Conservation (phyloP, 83 land plant genomes). For the Picea mariana region DNA sequence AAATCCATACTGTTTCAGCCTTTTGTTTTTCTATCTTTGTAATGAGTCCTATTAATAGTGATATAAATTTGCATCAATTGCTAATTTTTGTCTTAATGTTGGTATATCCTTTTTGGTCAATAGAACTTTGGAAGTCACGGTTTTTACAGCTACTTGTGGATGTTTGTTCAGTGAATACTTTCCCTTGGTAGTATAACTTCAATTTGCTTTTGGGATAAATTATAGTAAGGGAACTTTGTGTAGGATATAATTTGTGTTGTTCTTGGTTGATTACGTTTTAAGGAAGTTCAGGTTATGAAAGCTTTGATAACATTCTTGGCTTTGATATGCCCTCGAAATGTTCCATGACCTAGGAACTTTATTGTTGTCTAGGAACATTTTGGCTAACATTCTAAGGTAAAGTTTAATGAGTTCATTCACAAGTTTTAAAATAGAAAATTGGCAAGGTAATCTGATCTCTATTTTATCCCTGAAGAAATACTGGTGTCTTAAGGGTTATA, state of each 20-base stretch:
- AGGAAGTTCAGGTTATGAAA: background rate
- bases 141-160: background rate
- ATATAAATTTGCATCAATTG: slow-evolving; percentile 1
- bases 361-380: too few relatives aligned
- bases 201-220: background rate
- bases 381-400: too few relatives aligned
- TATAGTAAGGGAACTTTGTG: background rate
- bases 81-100: background rate
- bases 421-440: background rate
- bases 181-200: background rate
- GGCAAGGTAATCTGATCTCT: background rate
- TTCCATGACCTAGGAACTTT: background rate
- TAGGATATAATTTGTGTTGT: too few relatives aligned
- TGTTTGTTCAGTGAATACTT: background rate
- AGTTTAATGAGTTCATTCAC: background rate
- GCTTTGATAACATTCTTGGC: background rate
- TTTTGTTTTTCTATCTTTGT: background rate
- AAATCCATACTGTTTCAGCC: background rate
- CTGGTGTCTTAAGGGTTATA: too few relatives aligned
- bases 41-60: background rate
- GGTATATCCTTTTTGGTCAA: background rate
- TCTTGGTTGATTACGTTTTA: background rate
- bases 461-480: background rate
- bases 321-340: background rate
- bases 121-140: too few relatives aligned